Evolutionary conservation across 1,284 basidiomycete species (phyloP), one percentile per base, ranked within the genome.

Genomic region (Sporisorium graminicola): DNA sequence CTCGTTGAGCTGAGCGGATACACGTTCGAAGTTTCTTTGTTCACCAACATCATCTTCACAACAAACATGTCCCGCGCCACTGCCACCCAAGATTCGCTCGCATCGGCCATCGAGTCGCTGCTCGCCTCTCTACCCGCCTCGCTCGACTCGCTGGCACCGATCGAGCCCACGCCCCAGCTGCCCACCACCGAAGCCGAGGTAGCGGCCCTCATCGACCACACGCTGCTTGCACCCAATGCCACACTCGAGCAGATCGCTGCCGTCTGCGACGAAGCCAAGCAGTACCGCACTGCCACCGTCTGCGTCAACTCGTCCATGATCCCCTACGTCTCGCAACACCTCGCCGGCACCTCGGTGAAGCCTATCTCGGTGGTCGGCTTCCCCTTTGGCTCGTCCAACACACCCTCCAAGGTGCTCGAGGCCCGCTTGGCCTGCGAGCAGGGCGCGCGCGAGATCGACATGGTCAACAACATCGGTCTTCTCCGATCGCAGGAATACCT

Each of bases 301-400:
- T 83, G 82, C 58, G 81, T 82, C 58, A 82, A 81, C 58, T 75
- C 74, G 5, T 68, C 65, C 58, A 71, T 79, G 74, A 74, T 82
- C 35, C 62, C 65, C 16, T 46, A 49, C 82, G 79, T 94, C 91
- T 5, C 89, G 89, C 62, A 86, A 89, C 56, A 88, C 90, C 67
- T 82, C 2, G 31, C 65, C 26, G 77, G 77, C 40, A 53, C 62
- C 20, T 20, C 51, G 22, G 75, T 79, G 26, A 50, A 54, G 0
- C 75, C 74, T 16, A 80, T 80, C 65, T 65, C 70, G 5, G 76
- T 78, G 29, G 68, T 80, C 37, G 79, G 72, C 7, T 78, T 80
- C 57, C 75, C 76, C 24, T 78, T 78, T 29, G 77, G 80, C 31
- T 73, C 72, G 0, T 62, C 68, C 50, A 77, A 73, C 58, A 76